A percentile compares a stretch with the other conserved stretches of the same genome.
phyloP scores from a whole-genome alignment of 441 rosid species.

The Theobroma grandiflorum region DNA sequence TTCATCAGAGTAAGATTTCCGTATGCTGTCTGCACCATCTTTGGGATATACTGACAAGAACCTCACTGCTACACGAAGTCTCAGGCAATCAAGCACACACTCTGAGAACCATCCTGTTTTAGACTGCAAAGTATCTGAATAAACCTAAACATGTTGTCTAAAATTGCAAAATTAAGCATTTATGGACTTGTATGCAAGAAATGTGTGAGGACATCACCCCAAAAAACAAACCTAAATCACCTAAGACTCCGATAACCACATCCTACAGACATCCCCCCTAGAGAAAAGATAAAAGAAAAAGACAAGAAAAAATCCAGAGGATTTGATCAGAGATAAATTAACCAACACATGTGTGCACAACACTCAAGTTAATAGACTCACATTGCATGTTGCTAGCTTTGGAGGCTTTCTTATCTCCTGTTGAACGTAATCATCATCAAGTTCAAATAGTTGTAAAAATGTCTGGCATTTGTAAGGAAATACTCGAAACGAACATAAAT shows the following conservation, averaged over 20 bases:
- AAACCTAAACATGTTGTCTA: neutral
- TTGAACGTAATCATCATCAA: slow-evolving; percentile 89
- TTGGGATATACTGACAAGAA: slow-evolving; percentile 81
- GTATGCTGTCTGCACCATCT: slow-evolving; percentile 71
- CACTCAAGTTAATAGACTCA: slow-evolving; percentile 51
- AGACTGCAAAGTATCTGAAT: slow-evolving; percentile 54
- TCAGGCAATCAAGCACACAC: slow-evolving; percentile 72
- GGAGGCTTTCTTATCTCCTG: slow-evolving; percentile 89
- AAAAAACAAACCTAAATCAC: neutral
- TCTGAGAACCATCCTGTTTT: slow-evolving; percentile 94
- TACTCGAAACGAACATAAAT: slow-evolving; percentile 79
- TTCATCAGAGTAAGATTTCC: slow-evolving; percentile 72
- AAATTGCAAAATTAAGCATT: slow-evolving; percentile 17
- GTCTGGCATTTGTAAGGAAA: slow-evolving; percentile 87
- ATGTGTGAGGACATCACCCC: neutral
- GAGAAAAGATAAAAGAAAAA: neutral
- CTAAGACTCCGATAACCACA: neutral
- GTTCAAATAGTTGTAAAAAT: slow-evolving; percentile 83
- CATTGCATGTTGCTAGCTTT: slow-evolving; percentile 68
- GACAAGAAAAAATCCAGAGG: slow-evolving; percentile 15
- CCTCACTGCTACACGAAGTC: slow-evolving; percentile 79
- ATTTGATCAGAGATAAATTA: slow-evolving; percentile 4
- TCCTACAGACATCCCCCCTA: neutral
- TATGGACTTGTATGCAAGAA: neutral
- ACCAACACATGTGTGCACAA: neutral